phyloP scores from a whole-genome alignment of 2,329 filamentous ascomycete genomes.

The Botrytis paeoniae region DNA sequence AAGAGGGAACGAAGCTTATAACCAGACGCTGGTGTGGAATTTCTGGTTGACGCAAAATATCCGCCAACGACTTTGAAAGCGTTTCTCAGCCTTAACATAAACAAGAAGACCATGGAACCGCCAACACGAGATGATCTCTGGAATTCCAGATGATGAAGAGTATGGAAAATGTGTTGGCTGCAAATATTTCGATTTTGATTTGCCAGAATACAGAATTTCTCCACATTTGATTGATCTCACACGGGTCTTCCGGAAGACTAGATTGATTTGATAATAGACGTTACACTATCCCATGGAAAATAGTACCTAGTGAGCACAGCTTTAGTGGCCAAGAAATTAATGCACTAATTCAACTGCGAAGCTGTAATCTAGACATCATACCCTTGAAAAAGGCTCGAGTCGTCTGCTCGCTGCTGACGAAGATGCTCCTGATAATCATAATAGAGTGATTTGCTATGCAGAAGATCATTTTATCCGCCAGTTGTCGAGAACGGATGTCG shows the following conservation, averaged over 20 bases:
- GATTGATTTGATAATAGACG: not conserved
- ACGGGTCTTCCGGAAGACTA: not conserved
- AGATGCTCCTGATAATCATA: not conserved
- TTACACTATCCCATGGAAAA: not conserved
- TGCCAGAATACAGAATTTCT: not conserved
- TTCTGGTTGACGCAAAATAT: not conserved
- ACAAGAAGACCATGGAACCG: not conserved
- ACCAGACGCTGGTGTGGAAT: no score
- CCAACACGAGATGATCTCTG: no score
- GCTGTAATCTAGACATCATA: no score
- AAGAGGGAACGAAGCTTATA: no score
- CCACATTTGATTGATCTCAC: not conserved
- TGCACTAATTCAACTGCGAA: no score
- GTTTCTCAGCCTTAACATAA: not conserved
- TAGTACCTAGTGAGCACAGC: not conserved
- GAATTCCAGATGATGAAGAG: not conserved
- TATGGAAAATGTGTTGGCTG: not conserved
- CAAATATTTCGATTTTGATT: accelerated
- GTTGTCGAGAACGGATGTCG: not conserved
- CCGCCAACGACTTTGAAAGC: not conserved
- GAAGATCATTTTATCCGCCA: not conserved
- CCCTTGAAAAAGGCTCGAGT: not conserved
- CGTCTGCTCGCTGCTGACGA: not conserved
- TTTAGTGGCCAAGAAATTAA: no score
- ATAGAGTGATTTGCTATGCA: not conserved